Percentiles rank a stretch among this genome's conserved stretches.
phyloP scores from a whole-genome alignment of 2,329 filamentous ascomycete species.

The Paecilomyces dactylethromorphus region DNA sequence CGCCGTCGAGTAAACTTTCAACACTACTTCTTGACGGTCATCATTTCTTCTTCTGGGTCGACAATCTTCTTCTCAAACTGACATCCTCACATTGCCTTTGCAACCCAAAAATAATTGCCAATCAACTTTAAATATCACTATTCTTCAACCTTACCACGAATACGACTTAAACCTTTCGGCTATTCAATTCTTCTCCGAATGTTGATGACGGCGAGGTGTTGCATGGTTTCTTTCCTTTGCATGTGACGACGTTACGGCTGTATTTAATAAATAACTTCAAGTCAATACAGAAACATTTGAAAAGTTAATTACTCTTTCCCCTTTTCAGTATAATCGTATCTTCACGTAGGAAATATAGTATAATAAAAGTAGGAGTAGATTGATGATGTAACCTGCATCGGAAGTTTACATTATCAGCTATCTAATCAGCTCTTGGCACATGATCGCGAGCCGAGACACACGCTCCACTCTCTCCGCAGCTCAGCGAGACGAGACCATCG shows the following conservation, averaged over 20 bases:
- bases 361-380: no score
- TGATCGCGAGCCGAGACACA: background rate
- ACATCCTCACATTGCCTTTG: background rate
- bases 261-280: background rate
- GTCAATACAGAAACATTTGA: background rate
- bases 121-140: background rate
- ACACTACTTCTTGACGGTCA: background rate
- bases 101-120: background rate
- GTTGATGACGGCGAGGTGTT: background rate
- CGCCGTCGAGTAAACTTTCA: slow-evolving; percentile 40
- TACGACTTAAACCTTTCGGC: background rate
- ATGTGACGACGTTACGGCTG: background rate
- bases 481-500: background rate
- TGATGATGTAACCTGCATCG: no score
- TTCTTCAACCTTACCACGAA: background rate
- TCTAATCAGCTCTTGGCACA: background rate
- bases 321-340: no score
- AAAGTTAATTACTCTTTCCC: no score
- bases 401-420: background rate
- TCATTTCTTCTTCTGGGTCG: background rate
- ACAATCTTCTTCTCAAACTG: background rate
- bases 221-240: background rate
- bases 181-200: background rate
- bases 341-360: no score
- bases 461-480: slow-evolving; percentile 5